These are phyloP conservation scores for Hyphodiscus sp. DNA, from an alignment of 2,329 filamentous ascomycete genomes.

Conservation along the genomic window DNA sequence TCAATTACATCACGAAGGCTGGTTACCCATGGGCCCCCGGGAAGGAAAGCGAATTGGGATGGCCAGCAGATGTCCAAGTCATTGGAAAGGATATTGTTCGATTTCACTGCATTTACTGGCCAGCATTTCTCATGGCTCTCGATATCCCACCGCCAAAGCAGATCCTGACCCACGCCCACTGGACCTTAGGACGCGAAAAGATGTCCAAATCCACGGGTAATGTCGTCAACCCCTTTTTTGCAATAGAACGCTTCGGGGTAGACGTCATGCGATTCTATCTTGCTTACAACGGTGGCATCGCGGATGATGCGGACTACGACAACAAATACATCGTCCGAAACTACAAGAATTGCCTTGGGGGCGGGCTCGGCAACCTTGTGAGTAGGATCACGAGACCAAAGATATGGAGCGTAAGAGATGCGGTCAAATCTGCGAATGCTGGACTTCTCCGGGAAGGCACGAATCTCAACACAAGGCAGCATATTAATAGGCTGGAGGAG, in stretches of 20 bases:
- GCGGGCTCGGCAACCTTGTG: constrained; percentile 73
- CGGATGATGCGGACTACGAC: constrained; percentile 75
- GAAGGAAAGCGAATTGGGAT: constrained; percentile 56
- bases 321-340: constrained; percentile 68
- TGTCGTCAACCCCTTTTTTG: constrained; percentile 90
- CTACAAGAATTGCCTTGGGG: constrained; percentile 75
- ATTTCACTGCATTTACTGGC: constrained; percentile 98
- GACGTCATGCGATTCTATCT: constrained; percentile 90
- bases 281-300: constrained; percentile 69
- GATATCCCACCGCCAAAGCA: constrained; percentile 71
- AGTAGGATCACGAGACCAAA: constrained; percentile 63
- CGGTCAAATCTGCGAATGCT: constrained; percentile 31
- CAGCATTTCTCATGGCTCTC: constrained; percentile 86
- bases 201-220: constrained; percentile 97
- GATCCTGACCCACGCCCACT: constrained; percentile 86
- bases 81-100: constrained; percentile 95
- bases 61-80: constrained; percentile 89
- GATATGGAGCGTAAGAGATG: constrained; percentile 59
- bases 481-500: constrained; percentile 35
- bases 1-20: constrained; percentile 87
- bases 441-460: constrained; percentile 1
- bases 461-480: constrained; percentile 22
- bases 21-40: constrained; percentile 78
- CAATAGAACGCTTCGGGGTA: constrained; percentile 79
- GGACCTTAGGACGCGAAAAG: constrained; percentile 86